Conservation (phyloP, 176 grass and related monocot genomes). For the Aegilops speltoides region DNA sequence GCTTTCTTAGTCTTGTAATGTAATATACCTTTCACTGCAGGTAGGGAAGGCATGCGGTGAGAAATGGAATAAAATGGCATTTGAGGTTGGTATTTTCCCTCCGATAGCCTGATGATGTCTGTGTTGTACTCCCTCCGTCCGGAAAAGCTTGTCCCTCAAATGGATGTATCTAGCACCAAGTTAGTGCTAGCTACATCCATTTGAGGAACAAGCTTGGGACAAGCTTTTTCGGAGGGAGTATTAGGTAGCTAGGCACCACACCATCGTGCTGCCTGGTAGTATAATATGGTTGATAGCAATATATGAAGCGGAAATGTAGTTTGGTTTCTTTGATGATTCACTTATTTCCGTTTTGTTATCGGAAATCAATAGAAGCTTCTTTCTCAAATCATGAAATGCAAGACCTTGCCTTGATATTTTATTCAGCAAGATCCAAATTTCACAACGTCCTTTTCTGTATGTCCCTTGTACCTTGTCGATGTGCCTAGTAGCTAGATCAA, state of each 20-base stretch:
- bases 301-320: background rate
- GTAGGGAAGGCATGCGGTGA: slow-evolving; percentile 88
- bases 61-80: slow-evolving; percentile 91
- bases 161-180: too few relatives aligned
- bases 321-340: background rate
- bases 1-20: slow-evolving; percentile 25
- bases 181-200: too few relatives aligned
- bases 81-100: slow-evolving; percentile 67
- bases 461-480: background rate
- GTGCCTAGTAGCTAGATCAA: background rate
- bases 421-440: background rate
- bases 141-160: too few relatives aligned
- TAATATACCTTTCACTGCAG: slow-evolving; percentile 45
- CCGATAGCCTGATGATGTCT: slow-evolving; percentile 5
- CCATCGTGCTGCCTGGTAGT: background rate
- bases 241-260: background rate
- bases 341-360: slow-evolving; percentile 3
- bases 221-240: background rate
- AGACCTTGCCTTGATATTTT: background rate
- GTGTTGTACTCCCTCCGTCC: background rate
- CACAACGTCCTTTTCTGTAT: background rate
- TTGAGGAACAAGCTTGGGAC: too few relatives aligned
- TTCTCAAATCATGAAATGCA: background rate
- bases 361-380: background rate
- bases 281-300: slow-evolving; percentile 21